phyloP scores from a whole-genome alignment of 2,329 filamentous ascomycete genomes.

The Diaporthe citriasiana region DNA sequence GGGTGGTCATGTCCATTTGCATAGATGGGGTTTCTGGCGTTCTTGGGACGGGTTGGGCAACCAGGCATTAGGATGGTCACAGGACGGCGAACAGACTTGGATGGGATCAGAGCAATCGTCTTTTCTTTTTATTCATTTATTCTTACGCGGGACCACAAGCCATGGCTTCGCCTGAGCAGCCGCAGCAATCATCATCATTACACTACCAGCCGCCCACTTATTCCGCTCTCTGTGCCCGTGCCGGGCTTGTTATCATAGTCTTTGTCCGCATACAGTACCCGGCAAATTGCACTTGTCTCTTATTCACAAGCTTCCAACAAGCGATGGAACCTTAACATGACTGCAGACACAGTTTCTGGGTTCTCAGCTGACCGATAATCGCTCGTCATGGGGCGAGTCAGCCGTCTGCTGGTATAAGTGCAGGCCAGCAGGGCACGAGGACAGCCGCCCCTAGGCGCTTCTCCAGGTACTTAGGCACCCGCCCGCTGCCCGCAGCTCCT shows the following conservation, averaged over 20 bases:
- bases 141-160: neutral
- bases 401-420: conserved; percentile 18
- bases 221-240: neutral
- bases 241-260: neutral
- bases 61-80: conserved; percentile 10
- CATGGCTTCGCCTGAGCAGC: conserved; percentile 9
- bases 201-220: neutral
- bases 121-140: neutral
- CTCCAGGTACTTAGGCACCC: neutral
- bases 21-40: conserved; percentile 30
- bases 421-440: conserved; percentile 11
- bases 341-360: neutral
- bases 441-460: neutral
- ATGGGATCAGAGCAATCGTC: conserved; percentile 14
- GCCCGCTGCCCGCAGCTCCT: conserved; percentile 14
- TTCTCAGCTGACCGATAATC: conserved; percentile 28
- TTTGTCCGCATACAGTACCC: neutral
- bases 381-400: conserved; percentile 27
- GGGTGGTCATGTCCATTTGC: conserved; percentile 11
- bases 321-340: conserved; percentile 16
- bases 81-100: conserved; percentile 37
- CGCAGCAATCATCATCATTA: neutral
- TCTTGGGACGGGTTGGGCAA: neutral
- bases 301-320: neutral
- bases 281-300: neutral